phyloP scores from a whole-genome alignment of 257 asterid species.

The Solanum neorickii region DNA sequence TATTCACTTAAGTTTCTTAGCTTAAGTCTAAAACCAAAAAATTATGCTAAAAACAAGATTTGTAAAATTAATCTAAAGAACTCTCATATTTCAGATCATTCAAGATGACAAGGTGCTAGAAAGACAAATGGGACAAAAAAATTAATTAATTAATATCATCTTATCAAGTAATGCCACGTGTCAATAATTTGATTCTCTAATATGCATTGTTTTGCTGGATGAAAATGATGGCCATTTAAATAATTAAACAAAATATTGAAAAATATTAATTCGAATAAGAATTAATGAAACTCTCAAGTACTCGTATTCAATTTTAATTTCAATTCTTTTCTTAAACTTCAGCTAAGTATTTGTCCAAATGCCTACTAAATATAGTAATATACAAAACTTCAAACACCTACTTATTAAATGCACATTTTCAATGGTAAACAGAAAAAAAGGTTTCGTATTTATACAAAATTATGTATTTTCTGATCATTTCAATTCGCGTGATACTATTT shows the following conservation, averaged over 20 bases:
- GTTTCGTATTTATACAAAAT: not conserved
- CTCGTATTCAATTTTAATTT: not conserved
- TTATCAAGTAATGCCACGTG: not conserved
- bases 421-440: not conserved
- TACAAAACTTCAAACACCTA: too few relatives aligned
- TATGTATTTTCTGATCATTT: not conserved
- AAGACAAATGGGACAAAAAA: not conserved
- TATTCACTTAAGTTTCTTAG: not conserved
- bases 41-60: not conserved
- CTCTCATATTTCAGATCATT: not conserved
- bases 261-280: not conserved
- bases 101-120: conserved; percentile 1
- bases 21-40: not conserved
- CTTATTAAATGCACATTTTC: too few relatives aligned
- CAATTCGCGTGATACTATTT: too few relatives aligned
- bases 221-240: not conserved
- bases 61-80: not conserved
- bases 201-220: conserved; percentile 1
- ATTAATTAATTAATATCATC: not conserved
- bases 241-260: not conserved
- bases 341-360: not conserved
- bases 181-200: not conserved
- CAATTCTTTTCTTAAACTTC: not conserved
- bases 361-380: not conserved
- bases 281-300: not conserved